Base-by-base conservation (phyloP, 352 stramenopile species). In the Thraustochytrium sp. region DNA sequence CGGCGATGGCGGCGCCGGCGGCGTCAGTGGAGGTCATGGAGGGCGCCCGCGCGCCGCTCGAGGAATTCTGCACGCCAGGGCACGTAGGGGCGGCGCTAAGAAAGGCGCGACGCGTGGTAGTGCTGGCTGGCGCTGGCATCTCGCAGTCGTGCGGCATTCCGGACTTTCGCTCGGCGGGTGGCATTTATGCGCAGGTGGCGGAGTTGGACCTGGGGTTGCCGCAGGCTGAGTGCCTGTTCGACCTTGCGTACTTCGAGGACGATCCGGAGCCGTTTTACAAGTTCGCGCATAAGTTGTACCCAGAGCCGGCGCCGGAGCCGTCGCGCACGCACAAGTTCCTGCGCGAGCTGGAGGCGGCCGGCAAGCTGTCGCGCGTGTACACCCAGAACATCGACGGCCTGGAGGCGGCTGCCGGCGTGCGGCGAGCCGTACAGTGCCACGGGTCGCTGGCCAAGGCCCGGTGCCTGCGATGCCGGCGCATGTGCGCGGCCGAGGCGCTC, bases 381-480 rank as follows among this genome's bases (percentile, higher is more conserved):
- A 97, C 94, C 34, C 95, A 98, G 86, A 99, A 99, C 86, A 98
- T 99, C 86, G 97, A 99, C 86, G 95, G 93, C 0, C 86, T 98
- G 40, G 96, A 99, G 85, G 76, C 91, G 49, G 86, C 89, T 13
- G 95, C 95, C 0, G 95, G 94, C 29, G 90, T 97, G 40, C 93
- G 86, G 26, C 90, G 89, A 80, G 92, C 96, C 64, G 93, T 98
- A 23, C 93, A 96, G 68, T 97, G 94, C 73, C 95, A 98, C 87
- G 95, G 95, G 49, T 95, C 90, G 49, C 93, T 98, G 73, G 88
- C 90, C 2, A 93, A 87, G 84, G 95, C 94, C 3, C 89, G 86
- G 1, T 98, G 95, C 86, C 94, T 97, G 85, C 88, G 89, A 40
- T 98, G 94, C 86, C 55, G 53, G 42, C 36, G 73, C 37, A 42